These are phyloP conservation scores for Prunus salicina DNA, from an alignment of 306 rosid genomes.

Conservation along the genomic window DNA sequence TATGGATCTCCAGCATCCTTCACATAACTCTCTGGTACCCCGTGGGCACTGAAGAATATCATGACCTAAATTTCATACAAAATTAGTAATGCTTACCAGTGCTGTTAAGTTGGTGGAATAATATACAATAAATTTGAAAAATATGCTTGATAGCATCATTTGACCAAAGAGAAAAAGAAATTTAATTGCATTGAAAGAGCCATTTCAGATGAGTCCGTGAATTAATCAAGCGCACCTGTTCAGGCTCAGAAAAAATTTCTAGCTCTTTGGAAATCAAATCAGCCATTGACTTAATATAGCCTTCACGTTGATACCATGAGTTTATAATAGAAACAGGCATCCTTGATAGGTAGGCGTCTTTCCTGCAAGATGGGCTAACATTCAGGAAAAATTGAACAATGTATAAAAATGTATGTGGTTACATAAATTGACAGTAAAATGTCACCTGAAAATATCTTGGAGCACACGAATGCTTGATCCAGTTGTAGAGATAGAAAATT, in stretches of 20 bases:
- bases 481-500: slow-evolving; percentile 98
- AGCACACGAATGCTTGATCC: slow-evolving; percentile 95
- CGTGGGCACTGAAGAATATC: slow-evolving; percentile 98
- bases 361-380: slow-evolving; percentile 53
- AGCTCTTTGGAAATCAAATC: slow-evolving; percentile 85
- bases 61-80: slow-evolving; percentile 47
- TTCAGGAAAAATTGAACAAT: slow-evolving; percentile 20
- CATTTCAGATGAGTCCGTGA: slow-evolving; percentile 8
- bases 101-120: slow-evolving; percentile 8
- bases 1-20: slow-evolving; percentile 97
- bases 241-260: slow-evolving; percentile 55
- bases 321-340: slow-evolving; percentile 89
- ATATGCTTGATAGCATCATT: neutral
- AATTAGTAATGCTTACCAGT: slow-evolving; percentile 9
- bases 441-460: slow-evolving; percentile 71
- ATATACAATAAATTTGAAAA: neutral
- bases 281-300: slow-evolving; percentile 91
- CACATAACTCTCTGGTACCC: slow-evolving; percentile 94
- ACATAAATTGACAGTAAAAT: slow-evolving; percentile 10
- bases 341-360: slow-evolving; percentile 64
- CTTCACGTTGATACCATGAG: slow-evolving; percentile 93
- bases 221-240: slow-evolving; percentile 56
- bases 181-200: slow-evolving; percentile 1
- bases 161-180: neutral
- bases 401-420: slow-evolving; percentile 14